Evolutionary conservation across 352 stramenopile genomes (phyloP), one percentile per base, ranked within the genome.

Genomic region (Poterioochromonas sp.): DNA sequence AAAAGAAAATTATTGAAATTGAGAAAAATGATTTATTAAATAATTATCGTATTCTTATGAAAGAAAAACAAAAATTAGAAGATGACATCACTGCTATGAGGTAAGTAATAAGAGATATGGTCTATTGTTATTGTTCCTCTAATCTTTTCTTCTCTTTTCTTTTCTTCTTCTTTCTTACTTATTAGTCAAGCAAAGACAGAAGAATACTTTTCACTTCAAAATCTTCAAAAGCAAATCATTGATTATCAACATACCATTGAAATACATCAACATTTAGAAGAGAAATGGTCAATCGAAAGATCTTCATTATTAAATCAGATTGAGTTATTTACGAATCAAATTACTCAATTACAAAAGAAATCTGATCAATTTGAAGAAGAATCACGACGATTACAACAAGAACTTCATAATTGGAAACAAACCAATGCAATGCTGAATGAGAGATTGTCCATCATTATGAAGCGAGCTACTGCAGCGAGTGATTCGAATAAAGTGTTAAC

Each of bases 401-500:
- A 71, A 40, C 32, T 12, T 32, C 32, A 71, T 47, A 29, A 29
- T 8, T 71, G 15, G 11, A 8, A 43, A 71, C 62, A 71, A 47
- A 44, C 34, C 62, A 71, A 71, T 71, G 62, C 8, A 22, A 41
- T 71, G 62, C 26, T 71, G 34, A 71, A 71, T 71, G 62, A 71
- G 41, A 11, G 62, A 41, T 12, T 47, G 18, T 5, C 15, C 32
- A 12, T 71, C 20, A 44, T 71, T 3, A 71, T 71, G 32, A 71
- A 71, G 41, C 62, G 62, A 26, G 62, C 62, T 29, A 29, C 34
- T 43, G n/a, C 62, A n/a, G 62, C 62, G 11, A 12, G 2, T 44
- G 62, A 71, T 22, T 5, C 29, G 8, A 71, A 44, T 47, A 71
- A 71, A 29, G n/a, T 71, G 18, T 71, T 71, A 47, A 44, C 62